phyloP scores from a whole-genome alignment of 106 monocot species.

The Chionographis japonica region DNA sequence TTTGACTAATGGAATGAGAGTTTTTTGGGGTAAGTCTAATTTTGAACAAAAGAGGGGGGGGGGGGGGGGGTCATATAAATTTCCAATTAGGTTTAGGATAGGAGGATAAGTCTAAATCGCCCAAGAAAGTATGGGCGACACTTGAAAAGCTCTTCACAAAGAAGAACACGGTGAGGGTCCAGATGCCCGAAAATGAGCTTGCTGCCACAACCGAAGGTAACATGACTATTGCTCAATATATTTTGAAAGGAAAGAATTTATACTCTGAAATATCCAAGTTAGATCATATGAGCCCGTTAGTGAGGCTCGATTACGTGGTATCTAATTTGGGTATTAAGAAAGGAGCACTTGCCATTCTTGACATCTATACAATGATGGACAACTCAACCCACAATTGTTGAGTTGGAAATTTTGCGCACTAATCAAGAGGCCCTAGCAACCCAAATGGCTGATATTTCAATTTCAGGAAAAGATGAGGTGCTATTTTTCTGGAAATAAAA shows the following conservation, averaged over 20 bases:
- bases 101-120: too few species aligned
- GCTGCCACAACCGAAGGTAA: not conserved
- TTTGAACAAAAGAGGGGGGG: too few species aligned
- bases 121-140: too few species aligned
- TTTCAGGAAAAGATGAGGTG: not conserved
- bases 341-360: not conserved
- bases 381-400: not conserved
- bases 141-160: not conserved
- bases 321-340: not conserved
- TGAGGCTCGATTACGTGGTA: not conserved
- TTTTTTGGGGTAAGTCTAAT: too few species aligned
- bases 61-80: too few species aligned
- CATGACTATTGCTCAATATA: not conserved
- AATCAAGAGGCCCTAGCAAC: not conserved
- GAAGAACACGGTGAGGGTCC: not conserved
- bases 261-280: not conserved
- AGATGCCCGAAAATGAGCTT: not conserved
- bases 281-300: not conserved
- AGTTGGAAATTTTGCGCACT: not conserved
- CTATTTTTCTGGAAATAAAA: not conserved
- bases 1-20: too few species aligned
- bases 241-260: not conserved
- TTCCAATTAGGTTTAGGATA: too few species aligned
- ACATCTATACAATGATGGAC: not conserved
- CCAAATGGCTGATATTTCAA: not conserved